phyloP scores from a whole-genome alignment of 306 rosid genomes.

The Fagus crenata region DNA sequence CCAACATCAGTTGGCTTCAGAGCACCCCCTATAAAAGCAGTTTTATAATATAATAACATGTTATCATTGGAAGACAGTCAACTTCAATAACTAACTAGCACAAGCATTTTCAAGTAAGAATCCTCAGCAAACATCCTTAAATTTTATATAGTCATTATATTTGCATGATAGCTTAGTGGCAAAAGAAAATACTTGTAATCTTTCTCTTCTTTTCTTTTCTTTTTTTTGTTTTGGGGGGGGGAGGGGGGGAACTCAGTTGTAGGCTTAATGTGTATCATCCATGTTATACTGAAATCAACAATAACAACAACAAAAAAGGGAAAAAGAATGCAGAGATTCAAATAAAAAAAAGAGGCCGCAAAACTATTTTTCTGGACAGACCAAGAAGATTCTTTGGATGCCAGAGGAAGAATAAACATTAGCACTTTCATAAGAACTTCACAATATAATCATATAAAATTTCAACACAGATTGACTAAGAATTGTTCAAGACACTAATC shows the following conservation, averaged over 20 bases:
- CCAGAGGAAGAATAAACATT: slow-evolving; percentile 14
- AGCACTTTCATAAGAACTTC: slow-evolving; percentile 5
- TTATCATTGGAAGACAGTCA: slow-evolving; percentile 14
- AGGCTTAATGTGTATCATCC: neutral
- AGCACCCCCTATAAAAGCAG: slow-evolving; percentile 79
- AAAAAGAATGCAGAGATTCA: neutral
- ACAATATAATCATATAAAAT: slow-evolving; percentile 13
- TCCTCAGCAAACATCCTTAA: slow-evolving; percentile 6
- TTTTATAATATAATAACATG: slow-evolving; percentile 17
- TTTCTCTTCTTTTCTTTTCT: too few relatives aligned
- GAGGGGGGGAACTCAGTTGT: neutral
- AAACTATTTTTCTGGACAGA: slow-evolving; percentile 1
- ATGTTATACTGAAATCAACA: neutral
- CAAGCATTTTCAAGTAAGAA: neutral
- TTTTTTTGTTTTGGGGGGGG: too few relatives aligned
- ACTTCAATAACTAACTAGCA: slow-evolving; percentile 5
- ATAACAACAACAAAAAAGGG: neutral
- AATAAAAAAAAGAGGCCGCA: neutral
- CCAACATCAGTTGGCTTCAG: slow-evolving; percentile 94
- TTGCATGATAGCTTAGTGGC: slow-evolving; percentile 1
- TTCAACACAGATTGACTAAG: slow-evolving; percentile 10
- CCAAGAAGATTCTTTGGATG: slow-evolving; percentile 1
- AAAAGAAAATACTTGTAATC: neutral
- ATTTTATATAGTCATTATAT: slow-evolving; percentile 2
- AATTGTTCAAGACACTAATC: slow-evolving; percentile 34